Evolutionary conservation across 2,329 filamentous ascomycete genomes (phyloP), one percentile per base, ranked within the genome.

Genomic region (Calonectria henricotiae): DNA sequence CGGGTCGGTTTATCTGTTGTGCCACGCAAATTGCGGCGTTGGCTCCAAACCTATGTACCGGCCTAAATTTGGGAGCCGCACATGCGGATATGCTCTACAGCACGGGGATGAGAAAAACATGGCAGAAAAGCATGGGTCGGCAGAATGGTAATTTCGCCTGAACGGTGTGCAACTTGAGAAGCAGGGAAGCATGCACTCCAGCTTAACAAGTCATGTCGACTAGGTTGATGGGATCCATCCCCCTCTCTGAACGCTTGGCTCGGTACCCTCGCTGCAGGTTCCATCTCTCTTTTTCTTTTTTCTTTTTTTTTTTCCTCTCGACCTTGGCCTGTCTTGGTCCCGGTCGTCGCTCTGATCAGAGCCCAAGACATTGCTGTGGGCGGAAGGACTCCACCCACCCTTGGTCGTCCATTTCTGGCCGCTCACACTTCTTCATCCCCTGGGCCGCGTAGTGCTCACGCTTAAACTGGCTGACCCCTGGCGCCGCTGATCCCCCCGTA

Each of bases 261-360:
- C 39, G 17, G 62, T 35, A 46, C 51, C 27, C 49, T 39, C 65
- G 55, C 65, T 49, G 46, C 44, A 32, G 41, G 54, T 12, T 47
- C 55, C 62, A 65, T 69, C 67, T 62, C 67, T 61, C 61, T 49
- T 61, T 62, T 60, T 61, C 61, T 49, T 61, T 62, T 60, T 46
- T 17, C 39, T 44, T 23, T 46, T 51, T 60, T 46, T 17, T 46
- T 44, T 23, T 46, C 44, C 35, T 37, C 35, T 37, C 70, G 54
- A 49, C 35, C 65, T 32, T 30, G 17, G 11, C 25, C 44, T 66
- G 61, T 70, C 71, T 76, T 70, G 67, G 75, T 71, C 71, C 77
- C 74, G 71, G 75, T 70, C 69, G 68, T 76, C 47, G 60, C 68
- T 68, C 72, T 74, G 25, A 74, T 72, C 72, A 70, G 65, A 71